Evolutionary conservation across 2,329 filamentous ascomycete species (phyloP), one percentile per base, ranked within the genome.

Genomic region (Parasarocladium wereldwijsianum): DNA sequence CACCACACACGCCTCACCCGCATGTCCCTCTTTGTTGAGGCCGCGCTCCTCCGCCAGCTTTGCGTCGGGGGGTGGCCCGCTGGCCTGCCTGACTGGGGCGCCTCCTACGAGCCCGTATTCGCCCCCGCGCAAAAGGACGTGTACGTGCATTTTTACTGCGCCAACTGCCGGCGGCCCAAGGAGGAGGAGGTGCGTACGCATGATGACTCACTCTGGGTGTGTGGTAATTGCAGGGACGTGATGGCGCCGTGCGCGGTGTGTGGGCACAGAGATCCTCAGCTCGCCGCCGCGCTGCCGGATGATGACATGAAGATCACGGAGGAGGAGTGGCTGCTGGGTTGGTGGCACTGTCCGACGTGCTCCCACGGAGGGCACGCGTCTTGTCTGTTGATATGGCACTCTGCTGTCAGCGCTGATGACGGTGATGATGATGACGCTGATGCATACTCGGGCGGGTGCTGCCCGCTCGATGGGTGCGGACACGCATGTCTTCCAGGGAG

Each of bases 331-430:
- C 44, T 56, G 5, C 44, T 51, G 0, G 60, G 60, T 2, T 77
- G 72, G 72, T 76, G 68, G 67, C 70, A 69, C 40, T 77, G 72
- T 34, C 63, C 66, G 1, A 66, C 64, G 9, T 77, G 72, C 40
- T 61, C 61, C 1, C 72, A 77, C 39, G 72, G 72, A 17, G 72
- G 72, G 0, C 72, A 77, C 44, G 59, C 65, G 1, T 61, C 62
- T 0, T 77, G 72, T 34, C 55, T 77, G 2, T 58, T 65, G 32
- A 57, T 57, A 3, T 77, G 72, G 72, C 71, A 76, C 44, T 55
- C 55, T 1, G 43, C 56, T 5, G 33, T 45, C 2, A 41, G 40
- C 19, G 39, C 51, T 8, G 38, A 40, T 12, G 38, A 43, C 17
- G 34, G 33, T 7, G 42, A 40, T 18, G 39, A 50, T 8, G 38